These are phyloP conservation scores for Picochlorum sp. DNA, from an alignment of 139 green algal species.

Conservation along the genomic window DNA sequence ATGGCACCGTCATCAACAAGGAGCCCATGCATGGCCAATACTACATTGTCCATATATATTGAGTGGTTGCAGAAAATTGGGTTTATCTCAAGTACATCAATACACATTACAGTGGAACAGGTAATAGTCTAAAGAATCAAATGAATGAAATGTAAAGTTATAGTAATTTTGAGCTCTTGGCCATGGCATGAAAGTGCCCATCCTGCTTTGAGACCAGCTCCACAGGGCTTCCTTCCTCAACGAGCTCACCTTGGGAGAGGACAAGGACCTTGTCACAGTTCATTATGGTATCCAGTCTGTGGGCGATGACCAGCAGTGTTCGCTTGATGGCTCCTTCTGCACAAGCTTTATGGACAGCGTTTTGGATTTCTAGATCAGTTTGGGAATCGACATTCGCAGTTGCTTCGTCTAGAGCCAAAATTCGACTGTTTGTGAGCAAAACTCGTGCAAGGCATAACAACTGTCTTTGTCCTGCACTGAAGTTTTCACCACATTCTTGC, in stretches of 20 bases:
- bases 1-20: too few relatives aligned
- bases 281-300: slow-evolving; percentile 75
- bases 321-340: not conserved
- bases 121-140: too few relatives aligned
- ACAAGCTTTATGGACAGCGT: not conserved
- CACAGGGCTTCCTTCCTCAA: slow-evolving; percentile 50
- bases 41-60: too few relatives aligned
- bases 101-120: too few relatives aligned
- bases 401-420: slow-evolving; percentile 61
- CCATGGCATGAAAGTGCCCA: not conserved
- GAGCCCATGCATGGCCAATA: too few relatives aligned
- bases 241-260: slow-evolving; percentile 50
- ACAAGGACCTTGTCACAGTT: slow-evolving; percentile 77
- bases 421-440: slow-evolving; percentile 30
- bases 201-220: slow-evolving; percentile 25
- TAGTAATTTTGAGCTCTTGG: not conserved
- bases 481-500: slow-evolving; percentile 69
- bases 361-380: slow-evolving; percentile 73
- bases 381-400: slow-evolving; percentile 81
- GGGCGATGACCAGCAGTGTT: slow-evolving; percentile 77
- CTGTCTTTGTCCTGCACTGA: slow-evolving; percentile 78
- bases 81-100: too few relatives aligned
- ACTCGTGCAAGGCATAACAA: slow-evolving; percentile 80
- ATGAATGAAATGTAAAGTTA: not conserved
- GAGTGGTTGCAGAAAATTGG: too few relatives aligned